Evolutionary conservation across 805 yeast genomes (phyloP).

Genomic region (Suhomyces tanzawaensis): DNA sequence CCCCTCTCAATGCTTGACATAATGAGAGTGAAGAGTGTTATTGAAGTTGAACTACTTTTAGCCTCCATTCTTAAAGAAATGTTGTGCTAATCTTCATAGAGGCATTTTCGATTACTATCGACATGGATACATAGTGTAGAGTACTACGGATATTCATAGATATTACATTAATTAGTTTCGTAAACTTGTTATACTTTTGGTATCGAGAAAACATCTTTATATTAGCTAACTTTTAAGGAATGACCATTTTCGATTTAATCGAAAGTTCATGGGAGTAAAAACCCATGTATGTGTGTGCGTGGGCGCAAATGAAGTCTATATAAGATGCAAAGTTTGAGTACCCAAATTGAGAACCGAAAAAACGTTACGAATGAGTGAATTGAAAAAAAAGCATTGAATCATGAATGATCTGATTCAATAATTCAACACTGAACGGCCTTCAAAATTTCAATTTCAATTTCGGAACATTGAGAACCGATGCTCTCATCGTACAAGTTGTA

Average conservation of each 20-base stretch:
- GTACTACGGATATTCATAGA: too few relatives aligned
- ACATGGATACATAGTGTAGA: too few relatives aligned
- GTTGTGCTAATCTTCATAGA: too few relatives aligned
- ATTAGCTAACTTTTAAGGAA: constrained; percentile 1
- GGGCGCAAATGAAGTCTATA: neutral
- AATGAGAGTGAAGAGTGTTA: too few relatives aligned
- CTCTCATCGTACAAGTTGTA: constrained; percentile 72
- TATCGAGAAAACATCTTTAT: neutral
- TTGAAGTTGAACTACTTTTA: too few relatives aligned
- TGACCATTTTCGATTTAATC: neutral
- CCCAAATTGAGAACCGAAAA: neutral
- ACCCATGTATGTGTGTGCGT: neutral
- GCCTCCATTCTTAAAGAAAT: too few relatives aligned
- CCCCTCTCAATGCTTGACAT: too few relatives aligned
- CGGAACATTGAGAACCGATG: constrained; percentile 59
- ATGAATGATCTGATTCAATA: neutral
- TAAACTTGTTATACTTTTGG: neutral
- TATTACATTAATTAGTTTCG: too few relatives aligned
- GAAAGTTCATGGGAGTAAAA: neutral
- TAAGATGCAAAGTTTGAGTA: constrained; percentile 3
- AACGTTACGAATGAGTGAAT: neutral
- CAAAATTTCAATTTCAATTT: constrained; percentile 15
- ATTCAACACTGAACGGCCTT: constrained; percentile 13
- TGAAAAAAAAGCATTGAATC: neutral
- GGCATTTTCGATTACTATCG: too few relatives aligned